Conservation (phyloP, 2,329 filamentous ascomycete genomes). For the Grosmannia serpens region DNA sequence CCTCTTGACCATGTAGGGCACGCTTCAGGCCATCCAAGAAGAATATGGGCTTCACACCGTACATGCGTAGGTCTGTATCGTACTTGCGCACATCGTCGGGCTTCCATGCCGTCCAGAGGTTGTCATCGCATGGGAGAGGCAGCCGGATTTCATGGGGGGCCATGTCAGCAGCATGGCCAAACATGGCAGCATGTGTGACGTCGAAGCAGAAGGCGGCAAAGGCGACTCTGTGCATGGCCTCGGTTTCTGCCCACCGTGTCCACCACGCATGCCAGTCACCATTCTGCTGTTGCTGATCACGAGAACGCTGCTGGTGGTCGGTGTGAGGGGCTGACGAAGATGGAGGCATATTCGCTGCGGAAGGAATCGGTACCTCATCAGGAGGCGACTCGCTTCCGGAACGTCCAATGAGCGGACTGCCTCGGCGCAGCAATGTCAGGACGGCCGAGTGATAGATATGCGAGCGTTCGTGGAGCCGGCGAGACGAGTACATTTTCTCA, state of each 20-base stretch:
- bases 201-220: slow-evolving; percentile 88
- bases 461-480: slow-evolving; percentile 71
- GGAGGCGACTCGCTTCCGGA: slow-evolving; percentile 70
- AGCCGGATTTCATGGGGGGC: slow-evolving; percentile 81
- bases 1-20: slow-evolving; percentile 68
- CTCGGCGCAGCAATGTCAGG: slow-evolving; percentile 71
- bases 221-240: slow-evolving; percentile 75
- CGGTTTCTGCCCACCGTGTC: slow-evolving; percentile 80
- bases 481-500: slow-evolving; percentile 83
- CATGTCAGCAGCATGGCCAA: slow-evolving; percentile 84
- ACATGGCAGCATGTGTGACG: slow-evolving; percentile 82
- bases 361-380: slow-evolving; percentile 30
- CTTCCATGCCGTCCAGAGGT: slow-evolving; percentile 71
- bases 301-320: neutral
- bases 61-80: slow-evolving; percentile 64
- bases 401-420: slow-evolving; percentile 73
- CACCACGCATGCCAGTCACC: slow-evolving; percentile 48
- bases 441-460: slow-evolving; percentile 86
- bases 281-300: slow-evolving; percentile 1
- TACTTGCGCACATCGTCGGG: slow-evolving; percentile 66
- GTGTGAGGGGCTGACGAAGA: neutral
- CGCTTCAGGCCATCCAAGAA: slow-evolving; percentile 80
- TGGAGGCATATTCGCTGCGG: neutral
- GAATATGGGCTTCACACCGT: slow-evolving; percentile 65
- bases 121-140: slow-evolving; percentile 77